Base-by-base conservation (phyloP, 2,329 filamentous ascomycete genomes). In the Cordyceps farinosa region DNA sequence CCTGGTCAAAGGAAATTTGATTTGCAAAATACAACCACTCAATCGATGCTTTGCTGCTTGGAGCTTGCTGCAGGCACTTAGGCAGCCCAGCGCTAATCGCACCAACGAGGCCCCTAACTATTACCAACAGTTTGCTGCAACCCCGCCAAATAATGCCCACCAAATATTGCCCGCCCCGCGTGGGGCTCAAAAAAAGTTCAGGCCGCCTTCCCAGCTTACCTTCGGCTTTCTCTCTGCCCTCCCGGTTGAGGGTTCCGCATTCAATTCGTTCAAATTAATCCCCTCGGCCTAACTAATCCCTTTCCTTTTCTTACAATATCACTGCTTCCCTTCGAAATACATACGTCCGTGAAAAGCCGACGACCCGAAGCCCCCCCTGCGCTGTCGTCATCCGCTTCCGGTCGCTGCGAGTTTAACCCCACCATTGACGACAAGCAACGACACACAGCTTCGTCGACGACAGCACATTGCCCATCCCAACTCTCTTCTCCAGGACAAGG, bases 221-320 rank as follows among this genome's bases (percentile, higher is more conserved):
- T 55, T 67, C 62, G 62, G 65, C 64, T 64, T 59, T 64, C 53
- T 7, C 11, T 57, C 45, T 29, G 17, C 34, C 29, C 32, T 47
- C 38, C 40, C 58, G 38, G 13, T 61, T 30, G 50, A 61, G 50
- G 58, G 58, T 44, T 61, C 40, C 58, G 58, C 50, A 47, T 53
- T 54, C 50, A 61, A 47, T 61, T 61, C 50, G 5, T 30, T 30
- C 50, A 38, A 38, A 47, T 38, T 32, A 52, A 29, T 34, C 29
- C 27, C 10, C 34, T 27, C 17, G 3, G 15, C 15, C 10, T 42
- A 22, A 22, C 22, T 22, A 22, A 22, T 3, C 9, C 13, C n/a
- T 22, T 13, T 36, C 15, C 32, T 42, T 2, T 22, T 11, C 11
- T 2, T 13, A 36, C 5, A 34, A 13, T 22, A 27, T 10, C 3